Conservation (phyloP, 306 rosid genomes). For the Sesbania bispinosa region DNA sequence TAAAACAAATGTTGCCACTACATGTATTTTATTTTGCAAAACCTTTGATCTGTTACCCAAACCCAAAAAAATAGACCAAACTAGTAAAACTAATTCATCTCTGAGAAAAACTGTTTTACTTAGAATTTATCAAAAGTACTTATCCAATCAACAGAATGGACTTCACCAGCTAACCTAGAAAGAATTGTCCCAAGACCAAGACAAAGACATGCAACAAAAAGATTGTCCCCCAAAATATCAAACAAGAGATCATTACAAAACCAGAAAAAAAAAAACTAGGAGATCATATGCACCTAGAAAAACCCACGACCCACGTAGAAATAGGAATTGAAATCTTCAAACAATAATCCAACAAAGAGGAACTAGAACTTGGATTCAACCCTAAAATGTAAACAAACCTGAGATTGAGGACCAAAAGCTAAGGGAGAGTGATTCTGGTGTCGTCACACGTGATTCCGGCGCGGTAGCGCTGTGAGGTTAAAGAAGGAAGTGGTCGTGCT, state of each 20-base stretch:
- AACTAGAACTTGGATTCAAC: too few species aligned
- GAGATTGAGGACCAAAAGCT: too few species aligned
- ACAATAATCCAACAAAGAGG: too few species aligned
- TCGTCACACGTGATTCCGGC: too few species aligned
- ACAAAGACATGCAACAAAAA: not conserved
- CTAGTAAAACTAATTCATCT: not conserved
- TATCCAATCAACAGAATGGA: not conserved
- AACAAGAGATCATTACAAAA: not conserved
- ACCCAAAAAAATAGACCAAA: not conserved
- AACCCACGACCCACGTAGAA: too few species aligned
- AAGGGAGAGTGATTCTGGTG: too few species aligned
- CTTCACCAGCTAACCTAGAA: not conserved
- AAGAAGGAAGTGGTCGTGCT: too few species aligned
- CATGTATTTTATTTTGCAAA: not conserved
- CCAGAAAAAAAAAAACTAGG: not conserved
- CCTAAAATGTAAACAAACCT: too few species aligned
- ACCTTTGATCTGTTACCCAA: not conserved
- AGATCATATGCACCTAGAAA: too few species aligned
- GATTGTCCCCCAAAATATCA: not conserved
- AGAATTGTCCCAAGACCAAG: not conserved
- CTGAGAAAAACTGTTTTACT: not conserved
- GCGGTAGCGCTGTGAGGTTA: too few species aligned
- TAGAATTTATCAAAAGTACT: not conserved
- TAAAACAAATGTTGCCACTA: not conserved
- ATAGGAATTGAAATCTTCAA: too few species aligned